A percentile compares a stretch with the other conserved stretches of the same genome.
Conservation (phyloP, 352 stramenopile species). For the Pythium aquatile region DNA sequence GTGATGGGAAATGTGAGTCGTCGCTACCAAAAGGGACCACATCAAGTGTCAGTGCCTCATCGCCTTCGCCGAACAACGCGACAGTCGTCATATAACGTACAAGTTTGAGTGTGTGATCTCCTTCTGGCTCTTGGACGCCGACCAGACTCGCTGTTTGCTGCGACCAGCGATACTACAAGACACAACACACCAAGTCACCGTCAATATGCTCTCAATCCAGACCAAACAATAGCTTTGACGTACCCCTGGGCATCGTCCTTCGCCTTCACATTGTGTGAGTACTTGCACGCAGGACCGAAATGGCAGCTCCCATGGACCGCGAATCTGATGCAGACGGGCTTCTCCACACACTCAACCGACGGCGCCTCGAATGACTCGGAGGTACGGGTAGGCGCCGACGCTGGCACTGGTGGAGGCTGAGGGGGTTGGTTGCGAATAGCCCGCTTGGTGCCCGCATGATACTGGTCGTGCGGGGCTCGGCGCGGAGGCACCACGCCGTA, state of each 20-base stretch:
- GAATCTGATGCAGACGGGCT: conserved; percentile 43
- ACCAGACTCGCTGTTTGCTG: not conserved
- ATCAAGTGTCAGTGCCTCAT: not conserved
- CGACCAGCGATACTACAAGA: not conserved
- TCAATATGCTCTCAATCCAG: too few species aligned
- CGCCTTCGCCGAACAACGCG: not conserved
- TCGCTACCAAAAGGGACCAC: not conserved
- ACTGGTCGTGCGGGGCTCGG: not conserved
- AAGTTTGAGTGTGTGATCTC: not conserved
- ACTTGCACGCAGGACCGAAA: conserved; percentile 59
- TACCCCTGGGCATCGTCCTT: not conserved
- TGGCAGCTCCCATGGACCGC: conserved; percentile 36
- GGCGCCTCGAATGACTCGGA: not conserved
- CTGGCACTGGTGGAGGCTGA: not conserved
- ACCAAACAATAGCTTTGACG: not conserved
- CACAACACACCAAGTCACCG: not conserved
- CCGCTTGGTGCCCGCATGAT: not conserved
- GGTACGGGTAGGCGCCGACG: not conserved
- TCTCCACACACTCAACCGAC: not conserved
- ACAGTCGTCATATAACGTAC: not conserved
- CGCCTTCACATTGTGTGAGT: conserved; percentile 39
- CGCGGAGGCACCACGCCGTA: not conserved
- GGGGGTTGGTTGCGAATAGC: not conserved
- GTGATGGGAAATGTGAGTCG: conserved; percentile 20
- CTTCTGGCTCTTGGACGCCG: not conserved